phyloP scores from a whole-genome alignment of 192 early-diverging fungal species.

The Mortierella antarctica region DNA sequence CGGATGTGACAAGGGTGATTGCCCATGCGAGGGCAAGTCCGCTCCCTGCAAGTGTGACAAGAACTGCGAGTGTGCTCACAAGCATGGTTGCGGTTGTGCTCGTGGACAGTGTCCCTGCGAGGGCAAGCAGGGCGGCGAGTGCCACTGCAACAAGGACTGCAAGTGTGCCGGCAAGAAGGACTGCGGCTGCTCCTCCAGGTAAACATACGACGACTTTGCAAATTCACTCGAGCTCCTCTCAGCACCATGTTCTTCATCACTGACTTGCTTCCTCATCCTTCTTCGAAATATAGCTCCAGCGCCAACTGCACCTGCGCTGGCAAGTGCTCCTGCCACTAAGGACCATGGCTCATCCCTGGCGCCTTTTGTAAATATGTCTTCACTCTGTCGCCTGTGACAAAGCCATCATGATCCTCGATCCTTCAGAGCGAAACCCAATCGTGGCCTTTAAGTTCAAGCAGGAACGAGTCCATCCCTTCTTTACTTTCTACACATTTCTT shows the following conservation, averaged over 20 bases:
- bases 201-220: neutral
- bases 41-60: constrained; percentile 24
- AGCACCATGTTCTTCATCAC: neutral
- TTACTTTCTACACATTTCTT: neutral
- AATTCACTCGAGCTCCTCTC: neutral
- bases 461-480: neutral
- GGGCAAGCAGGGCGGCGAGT: too few species aligned
- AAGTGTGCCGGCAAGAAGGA: constrained; percentile 4
- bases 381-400: neutral
- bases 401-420: too few species aligned
- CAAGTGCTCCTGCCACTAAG: constrained; percentile 13
- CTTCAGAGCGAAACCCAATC: too few species aligned
- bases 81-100: constrained; percentile 11
- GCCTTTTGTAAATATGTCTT: neutral
- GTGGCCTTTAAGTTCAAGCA: too few species aligned
- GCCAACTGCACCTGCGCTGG: constrained; percentile 10
- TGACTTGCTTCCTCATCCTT: neutral
- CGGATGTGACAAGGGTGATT: constrained; percentile 21
- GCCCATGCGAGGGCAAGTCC: constrained; percentile 19
- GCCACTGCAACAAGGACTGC: constrained; percentile 26
- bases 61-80: constrained; percentile 14
- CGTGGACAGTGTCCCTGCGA: too few species aligned
- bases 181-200: constrained; percentile 12
- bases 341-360: neutral
- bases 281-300: neutral